phyloP scores from a whole-genome alignment of 495 filamentous ascomycete genomes.

The Penicillium samsonianum region DNA sequence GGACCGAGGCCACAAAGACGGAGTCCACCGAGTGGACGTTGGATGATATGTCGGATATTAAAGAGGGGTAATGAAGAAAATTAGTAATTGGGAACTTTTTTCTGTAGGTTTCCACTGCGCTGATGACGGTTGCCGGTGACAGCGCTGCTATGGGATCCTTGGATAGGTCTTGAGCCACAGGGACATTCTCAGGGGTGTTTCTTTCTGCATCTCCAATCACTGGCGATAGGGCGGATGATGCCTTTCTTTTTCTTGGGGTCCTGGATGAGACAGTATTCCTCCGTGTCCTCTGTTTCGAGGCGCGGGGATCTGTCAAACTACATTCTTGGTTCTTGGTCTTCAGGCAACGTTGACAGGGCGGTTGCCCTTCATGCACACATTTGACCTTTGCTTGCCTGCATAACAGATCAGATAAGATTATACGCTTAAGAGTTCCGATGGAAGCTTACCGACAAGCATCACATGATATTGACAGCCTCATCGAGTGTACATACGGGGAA shows the following conservation, averaged over 20 bases:
- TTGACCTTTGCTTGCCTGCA: conserved; percentile 46
- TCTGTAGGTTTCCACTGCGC: conserved; percentile 43
- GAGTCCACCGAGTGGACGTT: conserved; percentile 38
- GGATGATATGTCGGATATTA: conserved; percentile 44
- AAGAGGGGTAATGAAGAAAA: conserved; percentile 47
- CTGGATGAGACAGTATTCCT: conserved; percentile 5
- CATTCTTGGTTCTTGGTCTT: conserved; percentile 30
- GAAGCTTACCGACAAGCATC: conserved; percentile 39
- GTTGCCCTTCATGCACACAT: conserved; percentile 42
- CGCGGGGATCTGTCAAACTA: conserved; percentile 37
- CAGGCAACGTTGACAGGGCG: conserved; percentile 43
- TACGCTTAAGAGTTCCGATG: neutral
- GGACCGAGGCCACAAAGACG: conserved; percentile 43
- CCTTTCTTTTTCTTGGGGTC: conserved; percentile 20
- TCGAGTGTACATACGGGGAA: conserved; percentile 17
- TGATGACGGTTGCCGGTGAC: conserved; percentile 37
- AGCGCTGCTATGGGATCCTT: conserved; percentile 32
- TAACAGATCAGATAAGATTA: neutral
- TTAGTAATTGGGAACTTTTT: conserved; percentile 48
- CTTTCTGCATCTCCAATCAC: neutral
- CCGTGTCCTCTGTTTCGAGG: conserved; percentile 8
- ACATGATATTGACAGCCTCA: conserved; percentile 49
- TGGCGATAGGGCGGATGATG: conserved; percentile 8
- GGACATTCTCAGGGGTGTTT: conserved; percentile 1
- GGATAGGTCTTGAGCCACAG: neutral